Percentiles rank a stretch among this genome's conserved stretches.
Evolutionary conservation across 148 eudicot species (phyloP).

Genomic region (Talinum fruticosum): DNA sequence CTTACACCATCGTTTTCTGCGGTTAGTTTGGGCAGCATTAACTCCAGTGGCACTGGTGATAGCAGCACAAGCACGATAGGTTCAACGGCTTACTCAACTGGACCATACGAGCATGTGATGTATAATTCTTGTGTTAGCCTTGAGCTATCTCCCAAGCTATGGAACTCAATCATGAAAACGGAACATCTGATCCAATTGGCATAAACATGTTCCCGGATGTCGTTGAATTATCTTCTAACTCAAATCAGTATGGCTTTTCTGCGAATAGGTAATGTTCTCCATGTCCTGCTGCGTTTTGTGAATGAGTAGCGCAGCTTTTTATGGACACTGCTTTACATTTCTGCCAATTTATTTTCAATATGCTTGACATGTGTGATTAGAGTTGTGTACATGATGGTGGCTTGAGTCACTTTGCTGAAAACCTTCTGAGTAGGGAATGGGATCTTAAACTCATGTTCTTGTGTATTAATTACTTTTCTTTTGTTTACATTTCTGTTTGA

Average conservation of each 20-base stretch:
- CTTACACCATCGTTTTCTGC: conserved; percentile 56
- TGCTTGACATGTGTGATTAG: background rate
- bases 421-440: conserved; percentile 4
- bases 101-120: conserved; percentile 39
- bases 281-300: background rate
- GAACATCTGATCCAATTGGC: conserved; percentile 35
- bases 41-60: conserved; percentile 56
- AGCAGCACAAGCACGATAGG: conserved; percentile 50
- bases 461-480: background rate
- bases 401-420: background rate
- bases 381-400: background rate
- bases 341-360: background rate
- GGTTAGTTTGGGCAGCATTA: conserved; percentile 59
- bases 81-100: conserved; percentile 51
- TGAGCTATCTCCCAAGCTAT: conserved; percentile 29
- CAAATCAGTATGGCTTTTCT: conserved; percentile 35
- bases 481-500: background rate
- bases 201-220: conserved; percentile 31
- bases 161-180: conserved; percentile 26
- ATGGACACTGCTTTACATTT: background rate
- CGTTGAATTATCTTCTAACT: conserved; percentile 36
- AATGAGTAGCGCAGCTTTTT: background rate
- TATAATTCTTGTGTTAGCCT: conserved; percentile 41
- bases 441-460: background rate
- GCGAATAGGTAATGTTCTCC: conserved; percentile 44